phyloP scores from a whole-genome alignment of 148 eudicot genomes.

The Silene latifolia region DNA sequence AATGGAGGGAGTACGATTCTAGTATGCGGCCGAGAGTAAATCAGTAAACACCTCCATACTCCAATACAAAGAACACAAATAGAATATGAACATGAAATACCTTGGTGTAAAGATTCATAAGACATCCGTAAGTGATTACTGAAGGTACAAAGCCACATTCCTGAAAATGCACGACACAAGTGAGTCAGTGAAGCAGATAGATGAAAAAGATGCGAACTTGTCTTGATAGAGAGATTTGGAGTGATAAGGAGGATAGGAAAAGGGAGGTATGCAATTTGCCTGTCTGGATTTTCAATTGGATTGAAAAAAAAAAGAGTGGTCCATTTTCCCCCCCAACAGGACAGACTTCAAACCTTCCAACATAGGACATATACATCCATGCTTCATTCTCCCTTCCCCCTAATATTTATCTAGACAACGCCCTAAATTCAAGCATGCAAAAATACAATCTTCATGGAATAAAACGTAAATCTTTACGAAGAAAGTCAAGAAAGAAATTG shows the following conservation, averaged over 20 bases:
- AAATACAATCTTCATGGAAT: neutral
- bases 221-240: neutral
- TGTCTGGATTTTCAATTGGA: neutral
- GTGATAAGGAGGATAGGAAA: neutral
- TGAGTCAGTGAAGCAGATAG: conserved; percentile 13
- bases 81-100: conserved; percentile 30
- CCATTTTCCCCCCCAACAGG: neutral
- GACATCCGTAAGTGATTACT: conserved; percentile 81
- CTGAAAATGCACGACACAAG: conserved; percentile 33
- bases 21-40: too few species aligned
- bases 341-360: too few species aligned
- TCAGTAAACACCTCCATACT: neutral
- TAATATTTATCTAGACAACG: too few species aligned
- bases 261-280: neutral
- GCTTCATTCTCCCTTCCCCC: too few species aligned
- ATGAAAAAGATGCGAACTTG: neutral
- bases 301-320: neutral
- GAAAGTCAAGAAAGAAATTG: neutral
- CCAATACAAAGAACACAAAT: neutral
- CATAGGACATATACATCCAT: too few species aligned
- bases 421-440: neutral
- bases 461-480: neutral
- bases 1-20: neutral
- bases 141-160: conserved; percentile 90
- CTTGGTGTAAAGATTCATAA: conserved; percentile 87